A percentile compares a stretch with the other conserved stretches of the same genome.
phyloP scores from a whole-genome alignment of 441 rosid genomes.

The Croton setiger region DNA sequence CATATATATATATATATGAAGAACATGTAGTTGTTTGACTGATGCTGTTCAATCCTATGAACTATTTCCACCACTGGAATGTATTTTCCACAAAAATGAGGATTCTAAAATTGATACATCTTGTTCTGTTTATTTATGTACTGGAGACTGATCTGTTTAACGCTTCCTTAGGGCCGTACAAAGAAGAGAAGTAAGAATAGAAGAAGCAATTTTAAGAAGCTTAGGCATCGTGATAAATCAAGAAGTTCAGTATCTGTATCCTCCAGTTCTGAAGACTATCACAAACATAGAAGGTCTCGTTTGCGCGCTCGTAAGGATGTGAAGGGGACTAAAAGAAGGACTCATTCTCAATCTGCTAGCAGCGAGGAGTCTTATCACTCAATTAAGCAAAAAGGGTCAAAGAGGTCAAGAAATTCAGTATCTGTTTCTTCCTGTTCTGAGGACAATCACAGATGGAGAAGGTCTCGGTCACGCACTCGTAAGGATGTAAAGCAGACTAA shows the following conservation, averaged over 20 bases:
- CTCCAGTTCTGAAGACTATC: conserved; percentile 48
- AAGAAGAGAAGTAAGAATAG: conserved; percentile 51
- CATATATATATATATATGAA: too few species aligned
- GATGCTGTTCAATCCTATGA: background rate
- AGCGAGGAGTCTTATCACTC: conserved; percentile 31
- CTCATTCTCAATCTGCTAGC: conserved; percentile 38
- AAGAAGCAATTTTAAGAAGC: conserved; percentile 49
- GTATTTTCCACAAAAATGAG: background rate
- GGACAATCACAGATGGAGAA: conserved; percentile 40
- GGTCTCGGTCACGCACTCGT: conserved; percentile 39
- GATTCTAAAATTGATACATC: background rate
- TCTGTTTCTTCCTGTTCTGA: conserved; percentile 50
- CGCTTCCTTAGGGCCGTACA: conserved; percentile 36
- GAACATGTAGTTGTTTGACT: background rate
- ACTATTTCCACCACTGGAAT: background rate
- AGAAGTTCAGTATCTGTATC: conserved; percentile 38
- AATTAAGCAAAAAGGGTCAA: conserved; percentile 41
- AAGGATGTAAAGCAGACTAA: conserved; percentile 40
- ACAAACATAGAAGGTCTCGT: conserved; percentile 42
- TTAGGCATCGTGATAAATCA: conserved; percentile 36
- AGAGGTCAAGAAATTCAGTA: conserved; percentile 26
- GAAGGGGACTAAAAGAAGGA: conserved; percentile 51
- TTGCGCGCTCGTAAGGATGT: conserved; percentile 33
- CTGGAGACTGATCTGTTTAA: background rate
- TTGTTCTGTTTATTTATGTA: conserved; percentile 5